Percentiles rank a stretch among this genome's conserved stretches.
phyloP scores from a whole-genome alignment of 2,329 filamentous ascomycete species.

The Cladorrhinum sp. region DNA sequence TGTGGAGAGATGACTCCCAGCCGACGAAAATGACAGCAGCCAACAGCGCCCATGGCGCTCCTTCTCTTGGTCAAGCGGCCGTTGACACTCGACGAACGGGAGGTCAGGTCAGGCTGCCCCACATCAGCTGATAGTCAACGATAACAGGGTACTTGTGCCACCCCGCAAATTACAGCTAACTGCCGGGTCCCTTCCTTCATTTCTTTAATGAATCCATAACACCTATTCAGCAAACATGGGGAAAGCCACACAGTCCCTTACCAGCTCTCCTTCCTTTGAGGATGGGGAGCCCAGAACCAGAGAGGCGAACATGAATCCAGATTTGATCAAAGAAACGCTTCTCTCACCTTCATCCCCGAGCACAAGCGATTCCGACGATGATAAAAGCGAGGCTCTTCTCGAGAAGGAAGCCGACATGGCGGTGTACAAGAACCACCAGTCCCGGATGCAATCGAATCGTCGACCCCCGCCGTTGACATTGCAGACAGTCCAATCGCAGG shows the following conservation, averaged over 20 bases:
- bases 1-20: neutral
- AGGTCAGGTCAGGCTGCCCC: neutral
- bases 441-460: neutral
- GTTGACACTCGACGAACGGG: too few relatives aligned
- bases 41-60: neutral
- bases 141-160: neutral
- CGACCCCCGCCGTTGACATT: conserved; percentile 1
- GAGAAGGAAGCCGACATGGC: conserved; percentile 4
- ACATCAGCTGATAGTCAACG: neutral
- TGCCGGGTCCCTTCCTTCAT: neutral
- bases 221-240: neutral
- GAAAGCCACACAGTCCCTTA: neutral
- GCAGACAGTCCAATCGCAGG: neutral
- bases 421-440: neutral
- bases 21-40: neutral
- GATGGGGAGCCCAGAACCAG: neutral
- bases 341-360: neutral
- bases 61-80: neutral
- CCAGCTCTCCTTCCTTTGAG: neutral
- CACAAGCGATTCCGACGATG: neutral
- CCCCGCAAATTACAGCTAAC: neutral
- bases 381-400: conserved; percentile 1
- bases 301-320: conserved; percentile 2
- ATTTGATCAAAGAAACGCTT: conserved; percentile 2
- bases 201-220: neutral